Evolutionary conservation across 106 monocot genomes (phyloP), one percentile per base, ranked within the genome.

Genomic region (Dioscorea alata): DNA sequence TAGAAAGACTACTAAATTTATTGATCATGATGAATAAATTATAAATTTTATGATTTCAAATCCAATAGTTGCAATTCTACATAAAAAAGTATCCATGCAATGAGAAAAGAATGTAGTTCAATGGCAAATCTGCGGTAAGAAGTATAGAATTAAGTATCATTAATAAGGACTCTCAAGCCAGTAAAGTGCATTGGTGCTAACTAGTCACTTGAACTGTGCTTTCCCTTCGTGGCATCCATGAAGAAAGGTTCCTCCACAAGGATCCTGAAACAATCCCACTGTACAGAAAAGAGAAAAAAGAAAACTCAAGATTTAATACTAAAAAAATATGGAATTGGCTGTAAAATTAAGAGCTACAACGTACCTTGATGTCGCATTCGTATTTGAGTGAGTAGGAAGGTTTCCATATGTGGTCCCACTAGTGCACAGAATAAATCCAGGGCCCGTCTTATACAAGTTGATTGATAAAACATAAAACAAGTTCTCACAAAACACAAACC

Each of bases 371-470:
- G 78, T 18, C 52, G 78, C 18, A 71, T 23, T 83, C 61, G 69
- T 77, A 59, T 67, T 86, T 62, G 85, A 84, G 73, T 75, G 68
- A 69, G 86, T 92, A 22, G 96, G 92, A 73, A 97, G 84, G 61
- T 84, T 84, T 24, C 89, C 96, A 84, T 97, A 83, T 74, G 92
- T 80, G 69, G 82, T 76, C 17, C 91, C 95, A 63, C 96, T 92
- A 72, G 82, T 92, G 71, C 84, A 89, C 63, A 97, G 57, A 69
- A 97, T 97, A 82, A 97, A 97, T 65, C 89, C 70, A 79, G 89
- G 89, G 61, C 86, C n/a, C n/a, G 84, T 69, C 96, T 86, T 50
- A 97, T 23, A 74, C 92, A 97, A 77, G 79, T 34, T 67, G 92
- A 84, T 92, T 97, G 84, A 71, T 78, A 68, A 33, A 80, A 22